These are phyloP conservation scores for Alternaria ethzedia DNA, from an alignment of 2,329 filamentous ascomycete genomes.

Conservation along the genomic window DNA sequence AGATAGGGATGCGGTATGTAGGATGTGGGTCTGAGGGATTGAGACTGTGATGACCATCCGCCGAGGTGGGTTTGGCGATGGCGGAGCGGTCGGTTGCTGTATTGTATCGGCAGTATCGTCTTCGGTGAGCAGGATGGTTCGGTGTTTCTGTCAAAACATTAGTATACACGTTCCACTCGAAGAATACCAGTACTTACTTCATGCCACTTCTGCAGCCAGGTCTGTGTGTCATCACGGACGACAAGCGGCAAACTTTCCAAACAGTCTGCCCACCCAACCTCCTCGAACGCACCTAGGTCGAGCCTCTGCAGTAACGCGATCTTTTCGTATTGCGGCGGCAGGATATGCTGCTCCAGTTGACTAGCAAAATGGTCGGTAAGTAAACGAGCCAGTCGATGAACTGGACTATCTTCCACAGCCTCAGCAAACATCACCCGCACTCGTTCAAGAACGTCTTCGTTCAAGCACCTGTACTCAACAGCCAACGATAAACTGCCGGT, in stretches of 20 bases:
- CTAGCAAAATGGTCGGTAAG: conserved; percentile 59
- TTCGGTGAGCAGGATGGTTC: conserved; percentile 28
- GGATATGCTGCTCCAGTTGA: conserved; percentile 54
- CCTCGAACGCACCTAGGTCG: conserved; percentile 58
- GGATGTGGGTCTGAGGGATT: conserved; percentile 79
- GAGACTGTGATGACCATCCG: conserved; percentile 89
- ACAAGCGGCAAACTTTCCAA: conserved; percentile 58
- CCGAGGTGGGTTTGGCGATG: conserved; percentile 53
- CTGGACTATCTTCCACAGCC: conserved; percentile 56
- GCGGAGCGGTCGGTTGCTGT: conserved; percentile 24
- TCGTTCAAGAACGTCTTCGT: conserved; percentile 69
- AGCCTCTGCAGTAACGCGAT: conserved; percentile 62
- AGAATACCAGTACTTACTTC: conserved; percentile 47
- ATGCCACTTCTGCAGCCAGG: conserved; percentile 66
- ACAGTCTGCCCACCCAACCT: conserved; percentile 61
- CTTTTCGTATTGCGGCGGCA: conserved; percentile 59
- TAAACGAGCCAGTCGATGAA: conserved; percentile 56
- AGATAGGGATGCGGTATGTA: conserved; percentile 77
- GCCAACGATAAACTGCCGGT: conserved; percentile 65
- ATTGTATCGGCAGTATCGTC: conserved; percentile 1
- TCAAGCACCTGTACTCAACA: conserved; percentile 76
- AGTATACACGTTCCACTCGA: conserved; percentile 4
- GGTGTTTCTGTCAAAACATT: conserved; percentile 32
- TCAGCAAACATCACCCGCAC: conserved; percentile 55
- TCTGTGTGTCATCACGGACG: conserved; percentile 52